Evolutionary conservation across 805 yeast genomes (phyloP).

Genomic region (Sungouiozyma intestinalis): DNA sequence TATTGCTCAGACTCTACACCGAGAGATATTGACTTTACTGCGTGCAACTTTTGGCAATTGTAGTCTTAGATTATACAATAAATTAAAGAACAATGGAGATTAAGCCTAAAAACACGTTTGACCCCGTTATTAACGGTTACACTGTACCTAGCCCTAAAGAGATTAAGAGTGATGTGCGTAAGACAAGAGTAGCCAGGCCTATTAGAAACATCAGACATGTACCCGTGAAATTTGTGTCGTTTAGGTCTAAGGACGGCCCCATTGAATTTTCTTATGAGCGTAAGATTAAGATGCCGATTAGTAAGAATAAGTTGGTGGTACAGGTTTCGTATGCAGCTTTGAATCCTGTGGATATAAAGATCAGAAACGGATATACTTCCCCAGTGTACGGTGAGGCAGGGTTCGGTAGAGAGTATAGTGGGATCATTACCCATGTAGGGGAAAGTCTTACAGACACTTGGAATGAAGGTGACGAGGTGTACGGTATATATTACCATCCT

Average conservation of each 20-base stretch:
- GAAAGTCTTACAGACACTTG: conserved; percentile 28
- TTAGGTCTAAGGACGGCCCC: conserved; percentile 30
- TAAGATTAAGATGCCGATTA: conserved; percentile 40
- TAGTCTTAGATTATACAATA: no score
- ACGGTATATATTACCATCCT: conserved; percentile 49
- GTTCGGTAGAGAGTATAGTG: conserved; percentile 62
- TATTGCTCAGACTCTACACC: no score
- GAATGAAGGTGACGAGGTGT: conserved; percentile 52
- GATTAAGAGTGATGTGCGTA: conserved; percentile 11
- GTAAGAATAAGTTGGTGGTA: conserved; percentile 40
- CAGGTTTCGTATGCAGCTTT: conserved; percentile 50
- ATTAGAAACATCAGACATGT: conserved; percentile 41
- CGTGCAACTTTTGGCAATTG: no score
- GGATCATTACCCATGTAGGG: conserved; percentile 49
- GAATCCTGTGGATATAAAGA: conserved; percentile 56
- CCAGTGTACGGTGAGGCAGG: conserved; percentile 50
- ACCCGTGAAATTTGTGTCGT: conserved; percentile 39
- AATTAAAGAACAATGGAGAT: conserved; percentile 10
- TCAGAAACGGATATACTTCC: conserved; percentile 43
- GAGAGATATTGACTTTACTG: no score
- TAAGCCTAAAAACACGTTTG: conserved; percentile 9
- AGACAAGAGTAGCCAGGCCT: conserved; percentile 36
- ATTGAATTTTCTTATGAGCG: conserved; percentile 43
- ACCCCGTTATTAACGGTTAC: conserved; percentile 7
- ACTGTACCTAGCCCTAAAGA: conserved; percentile 14